These are phyloP conservation scores for Paramecium sonneborni DNA, from an alignment of 73 alveolate species.

Conservation along the genomic window DNA sequence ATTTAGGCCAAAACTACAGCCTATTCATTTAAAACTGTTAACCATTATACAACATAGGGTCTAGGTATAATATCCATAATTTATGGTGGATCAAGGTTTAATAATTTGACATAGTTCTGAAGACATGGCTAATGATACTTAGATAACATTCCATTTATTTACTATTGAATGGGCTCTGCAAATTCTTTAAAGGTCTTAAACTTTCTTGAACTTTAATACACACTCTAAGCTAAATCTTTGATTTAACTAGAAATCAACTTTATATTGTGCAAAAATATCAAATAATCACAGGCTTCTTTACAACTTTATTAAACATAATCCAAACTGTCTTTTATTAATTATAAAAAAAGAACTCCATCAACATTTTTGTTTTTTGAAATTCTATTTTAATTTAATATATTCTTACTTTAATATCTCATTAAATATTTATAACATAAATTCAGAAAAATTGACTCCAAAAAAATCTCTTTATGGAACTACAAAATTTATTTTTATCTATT, in stretches of 20 bases:
- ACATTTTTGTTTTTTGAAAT: not conserved
- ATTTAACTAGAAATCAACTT: not conserved
- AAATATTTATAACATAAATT: not conserved
- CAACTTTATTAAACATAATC: not conserved
- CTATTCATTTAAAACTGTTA: not conserved
- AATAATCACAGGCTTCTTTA: not conserved
- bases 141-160: not conserved
- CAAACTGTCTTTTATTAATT: not conserved
- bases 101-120: not conserved
- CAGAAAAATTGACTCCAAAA: constrained; percentile 32
- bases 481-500: not conserved
- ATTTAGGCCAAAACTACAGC: constrained; percentile 5
- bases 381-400: not conserved
- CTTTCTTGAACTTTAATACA: not conserved
- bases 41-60: constrained; percentile 5
- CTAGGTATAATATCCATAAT: not conserved
- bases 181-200: not conserved
- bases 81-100: not conserved
- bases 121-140: not conserved
- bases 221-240: not conserved
- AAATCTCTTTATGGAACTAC: not conserved
- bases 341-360: not conserved
- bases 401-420: not conserved
- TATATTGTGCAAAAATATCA: constrained; percentile 27
- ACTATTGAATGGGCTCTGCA: not conserved